Percentiles rank a stretch among this genome's conserved stretches.
phyloP scores from a whole-genome alignment of 805 yeast genomes.

The Debaryomyces maramus region DNA sequence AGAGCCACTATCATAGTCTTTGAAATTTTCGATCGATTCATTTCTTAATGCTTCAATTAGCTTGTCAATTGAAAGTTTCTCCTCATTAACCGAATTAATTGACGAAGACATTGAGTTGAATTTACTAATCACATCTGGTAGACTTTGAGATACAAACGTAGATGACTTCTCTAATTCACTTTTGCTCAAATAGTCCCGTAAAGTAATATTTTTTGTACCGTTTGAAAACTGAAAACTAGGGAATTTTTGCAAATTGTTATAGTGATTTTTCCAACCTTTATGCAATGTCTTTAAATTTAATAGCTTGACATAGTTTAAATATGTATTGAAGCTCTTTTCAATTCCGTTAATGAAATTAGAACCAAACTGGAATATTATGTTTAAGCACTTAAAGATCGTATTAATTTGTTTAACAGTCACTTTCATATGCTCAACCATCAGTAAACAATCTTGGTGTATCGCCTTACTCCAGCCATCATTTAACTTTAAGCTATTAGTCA shows the following conservation, averaged over 20 bases:
- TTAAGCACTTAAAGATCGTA: slow-evolving; percentile 46
- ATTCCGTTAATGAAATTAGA: slow-evolving; percentile 50
- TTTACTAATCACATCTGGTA: slow-evolving; percentile 31
- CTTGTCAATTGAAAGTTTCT: slow-evolving; percentile 36
- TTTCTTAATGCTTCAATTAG: slow-evolving; percentile 43
- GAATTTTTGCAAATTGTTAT: slow-evolving; percentile 33
- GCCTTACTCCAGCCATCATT: slow-evolving; percentile 56
- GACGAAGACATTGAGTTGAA: slow-evolving; percentile 33
- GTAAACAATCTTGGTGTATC: slow-evolving; percentile 39
- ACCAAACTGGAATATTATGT: slow-evolving; percentile 49
- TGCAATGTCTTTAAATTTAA: slow-evolving; percentile 43
- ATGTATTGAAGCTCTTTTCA: slow-evolving; percentile 45
- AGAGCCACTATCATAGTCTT: slow-evolving; percentile 14
- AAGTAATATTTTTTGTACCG: slow-evolving; percentile 13
- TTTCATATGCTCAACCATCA: slow-evolving; percentile 28
- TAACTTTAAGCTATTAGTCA: slow-evolving; percentile 38
- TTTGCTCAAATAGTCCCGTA: slow-evolving; percentile 35
- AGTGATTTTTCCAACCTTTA: slow-evolving; percentile 36
- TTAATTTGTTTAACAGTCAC: slow-evolving; percentile 35
- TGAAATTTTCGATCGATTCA: slow-evolving; percentile 33
- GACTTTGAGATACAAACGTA: slow-evolving; percentile 19
- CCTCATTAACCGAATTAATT: slow-evolving; percentile 38
- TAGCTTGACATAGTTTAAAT: slow-evolving; percentile 34
- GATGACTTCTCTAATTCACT: slow-evolving; percentile 31
- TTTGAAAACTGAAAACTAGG: slow-evolving; percentile 38